Percentiles rank a stretch among this genome's conserved stretches.
phyloP scores from a whole-genome alignment of 1,284 basidiomycete species.

The Xanthoconium separans region DNA sequence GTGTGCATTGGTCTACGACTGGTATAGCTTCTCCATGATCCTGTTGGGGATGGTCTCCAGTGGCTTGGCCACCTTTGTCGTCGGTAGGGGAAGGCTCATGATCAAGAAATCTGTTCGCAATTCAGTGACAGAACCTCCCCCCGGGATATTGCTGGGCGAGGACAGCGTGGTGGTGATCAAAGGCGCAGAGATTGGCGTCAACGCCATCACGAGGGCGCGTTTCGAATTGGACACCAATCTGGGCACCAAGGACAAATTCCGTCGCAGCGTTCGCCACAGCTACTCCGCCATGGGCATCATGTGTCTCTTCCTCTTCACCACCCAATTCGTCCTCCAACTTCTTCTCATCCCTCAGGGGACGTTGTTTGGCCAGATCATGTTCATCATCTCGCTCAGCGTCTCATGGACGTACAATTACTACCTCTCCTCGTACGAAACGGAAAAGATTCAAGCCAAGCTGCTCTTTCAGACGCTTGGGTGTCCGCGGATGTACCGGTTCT shows the following conservation, averaged over 20 bases:
- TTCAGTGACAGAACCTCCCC: conserved; percentile 21
- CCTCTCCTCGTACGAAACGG: conserved; percentile 25
- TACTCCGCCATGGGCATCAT: conserved; percentile 11
- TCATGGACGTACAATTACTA: conserved; percentile 32
- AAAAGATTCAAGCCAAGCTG: conserved; percentile 24
- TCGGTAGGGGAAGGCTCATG: conserved; percentile 23
- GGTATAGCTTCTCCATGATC: neutral
- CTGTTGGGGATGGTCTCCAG: conserved; percentile 23
- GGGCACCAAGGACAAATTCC: conserved; percentile 3
- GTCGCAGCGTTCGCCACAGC: conserved; percentile 2
- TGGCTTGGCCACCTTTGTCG: conserved; percentile 25
- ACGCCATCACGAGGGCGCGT: conserved; percentile 11
- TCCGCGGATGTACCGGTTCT: conserved; percentile 17
- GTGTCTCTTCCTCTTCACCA: conserved; percentile 27
- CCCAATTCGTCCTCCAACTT: conserved; percentile 30
- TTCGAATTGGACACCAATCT: conserved; percentile 15
- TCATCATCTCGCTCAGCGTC: conserved; percentile 25
- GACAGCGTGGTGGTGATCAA: conserved; percentile 19
- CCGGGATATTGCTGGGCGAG: conserved; percentile 19
- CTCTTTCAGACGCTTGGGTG: conserved; percentile 17
- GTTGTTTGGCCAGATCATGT: conserved; percentile 35
- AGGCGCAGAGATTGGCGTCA: conserved; percentile 14
- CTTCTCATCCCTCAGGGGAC: conserved; percentile 31
- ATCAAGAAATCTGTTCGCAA: conserved; percentile 17
- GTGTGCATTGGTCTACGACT: neutral